A percentile compares a stretch with the other conserved stretches of the same genome.
Evolutionary conservation across 2,329 filamentous ascomycete species (phyloP).

Genomic region (Penicillium sp.): DNA sequence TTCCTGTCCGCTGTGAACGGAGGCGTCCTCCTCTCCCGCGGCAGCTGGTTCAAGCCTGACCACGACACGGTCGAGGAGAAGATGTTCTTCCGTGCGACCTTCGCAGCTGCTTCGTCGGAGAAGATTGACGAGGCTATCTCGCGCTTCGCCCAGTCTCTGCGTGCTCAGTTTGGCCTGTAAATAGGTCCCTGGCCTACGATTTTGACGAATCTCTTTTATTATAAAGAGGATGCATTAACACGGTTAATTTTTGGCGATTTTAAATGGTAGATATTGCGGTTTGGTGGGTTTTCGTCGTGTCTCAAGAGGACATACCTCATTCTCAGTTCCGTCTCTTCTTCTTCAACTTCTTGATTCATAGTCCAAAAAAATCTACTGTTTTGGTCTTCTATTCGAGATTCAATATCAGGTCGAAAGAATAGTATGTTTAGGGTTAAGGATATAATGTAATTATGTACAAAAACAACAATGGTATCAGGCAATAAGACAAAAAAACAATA

Average conservation of each 20-base stretch:
- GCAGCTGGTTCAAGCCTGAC: slow-evolving; percentile 88
- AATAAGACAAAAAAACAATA: neutral
- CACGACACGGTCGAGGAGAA: slow-evolving; percentile 56
- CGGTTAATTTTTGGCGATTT: neutral
- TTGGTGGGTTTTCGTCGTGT: neutral
- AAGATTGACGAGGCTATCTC: slow-evolving; percentile 70
- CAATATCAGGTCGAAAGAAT: neutral
- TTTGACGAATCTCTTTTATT: slow-evolving; percentile 1
- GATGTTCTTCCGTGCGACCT: slow-evolving; percentile 87
- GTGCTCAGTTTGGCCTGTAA: slow-evolving; percentile 55
- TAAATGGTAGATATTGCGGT: slow-evolving; percentile 1
- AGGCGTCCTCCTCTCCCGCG: slow-evolving; percentile 76
- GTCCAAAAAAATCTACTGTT: neutral
- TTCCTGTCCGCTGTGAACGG: slow-evolving; percentile 73
- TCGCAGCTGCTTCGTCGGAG: slow-evolving; percentile 71
- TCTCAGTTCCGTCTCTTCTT: neutral
- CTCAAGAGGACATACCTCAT: neutral
- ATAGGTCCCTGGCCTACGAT: neutral
- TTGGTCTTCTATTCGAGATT: neutral
- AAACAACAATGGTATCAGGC: slow-evolving; percentile 2
- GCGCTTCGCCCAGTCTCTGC: slow-evolving; percentile 72
- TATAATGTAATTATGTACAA: neutral
- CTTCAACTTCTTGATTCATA: too few species aligned
- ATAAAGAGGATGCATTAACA: neutral
- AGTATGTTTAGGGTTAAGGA: neutral